phyloP scores from a whole-genome alignment of 2,329 filamentous ascomycete genomes.

The Fusarium keratoplasticum region DNA sequence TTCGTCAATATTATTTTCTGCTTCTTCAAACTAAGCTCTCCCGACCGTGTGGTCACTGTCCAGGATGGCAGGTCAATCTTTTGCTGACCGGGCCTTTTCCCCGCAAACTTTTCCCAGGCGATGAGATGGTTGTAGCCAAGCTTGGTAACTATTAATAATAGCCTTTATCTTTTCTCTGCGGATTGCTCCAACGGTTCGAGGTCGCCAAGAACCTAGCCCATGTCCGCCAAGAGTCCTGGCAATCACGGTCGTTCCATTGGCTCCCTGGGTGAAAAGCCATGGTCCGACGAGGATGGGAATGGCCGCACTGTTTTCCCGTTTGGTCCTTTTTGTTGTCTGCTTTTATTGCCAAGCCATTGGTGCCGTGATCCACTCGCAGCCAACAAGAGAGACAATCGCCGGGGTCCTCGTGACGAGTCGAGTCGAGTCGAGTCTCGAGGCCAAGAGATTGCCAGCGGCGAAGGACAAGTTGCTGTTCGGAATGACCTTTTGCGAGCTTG shows the following conservation, averaged over 20 bases:
- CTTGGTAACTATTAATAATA: slow-evolving; percentile 1
- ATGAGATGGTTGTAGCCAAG: slow-evolving; percentile 2
- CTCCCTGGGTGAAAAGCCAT: background rate
- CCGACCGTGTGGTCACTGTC: background rate
- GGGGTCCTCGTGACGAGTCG: background rate
- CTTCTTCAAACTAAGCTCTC: background rate
- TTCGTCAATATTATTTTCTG: background rate
- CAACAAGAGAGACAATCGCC: background rate
- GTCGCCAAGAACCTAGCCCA: background rate
- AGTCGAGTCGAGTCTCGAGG: background rate
- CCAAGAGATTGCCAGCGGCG: background rate
- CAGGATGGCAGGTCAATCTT: background rate
- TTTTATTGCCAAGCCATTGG: slow-evolving; percentile 22
- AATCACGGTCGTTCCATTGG: slow-evolving; percentile 6
- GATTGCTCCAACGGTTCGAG: background rate
- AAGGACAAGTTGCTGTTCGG: background rate
- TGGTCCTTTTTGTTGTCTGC: background rate
- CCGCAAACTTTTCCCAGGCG: slow-evolving; percentile 27
- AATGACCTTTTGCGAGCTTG: slow-evolving; percentile 17
- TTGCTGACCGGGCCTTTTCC: slow-evolving; percentile 4
- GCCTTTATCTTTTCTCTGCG: slow-evolving; percentile 2
- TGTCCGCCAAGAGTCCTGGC: background rate
- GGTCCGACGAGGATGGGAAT: slow-evolving; percentile 10
- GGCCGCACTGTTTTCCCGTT: slow-evolving; percentile 19
- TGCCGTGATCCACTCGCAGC: slow-evolving; percentile 5